Percentiles rank a stretch among this genome's conserved stretches.
These are phyloP conservation scores for Vigna hirtella DNA, from an alignment of 306 rosid species.

Conservation along the genomic window DNA sequence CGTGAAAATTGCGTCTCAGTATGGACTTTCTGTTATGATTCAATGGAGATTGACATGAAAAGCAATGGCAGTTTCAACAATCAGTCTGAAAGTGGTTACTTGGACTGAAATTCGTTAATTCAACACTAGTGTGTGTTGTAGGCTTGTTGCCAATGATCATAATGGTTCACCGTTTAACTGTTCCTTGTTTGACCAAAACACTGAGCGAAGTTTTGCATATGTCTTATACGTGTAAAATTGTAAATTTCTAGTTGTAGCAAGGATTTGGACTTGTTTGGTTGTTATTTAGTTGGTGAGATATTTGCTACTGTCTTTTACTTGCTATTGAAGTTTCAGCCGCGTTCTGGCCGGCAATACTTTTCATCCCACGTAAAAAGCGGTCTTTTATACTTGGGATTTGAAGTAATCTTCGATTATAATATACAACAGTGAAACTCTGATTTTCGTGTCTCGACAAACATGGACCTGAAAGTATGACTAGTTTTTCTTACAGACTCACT, in stretches of 20 bases:
- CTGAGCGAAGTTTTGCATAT: conserved; percentile 25
- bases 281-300: conserved; percentile 28
- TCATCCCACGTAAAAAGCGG: conserved; percentile 8
- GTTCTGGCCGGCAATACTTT: not conserved
- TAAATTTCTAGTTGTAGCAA: conserved; percentile 24
- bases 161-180: conserved; percentile 27
- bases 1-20: conserved; percentile 83
- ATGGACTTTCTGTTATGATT: conserved; percentile 79
- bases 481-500: not conserved
- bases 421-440: not conserved
- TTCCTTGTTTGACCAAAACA: not conserved
- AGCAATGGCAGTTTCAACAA: conserved; percentile 34
- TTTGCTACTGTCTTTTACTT: conserved; percentile 3
- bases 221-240: not conserved
- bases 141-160: conserved; percentile 25
- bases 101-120: conserved; percentile 39
- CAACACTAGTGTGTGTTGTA: conserved; percentile 20
- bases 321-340: conserved; percentile 10
- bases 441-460: not conserved
- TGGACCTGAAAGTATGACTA: not conserved
- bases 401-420: not conserved
- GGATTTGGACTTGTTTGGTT: not conserved
- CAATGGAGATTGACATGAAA: conserved; percentile 49
- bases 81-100: conserved; percentile 47
- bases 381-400: not conserved